Base-by-base conservation (phyloP, 768 basidiomycete genomes). In the Phlegmacium glaucopus region DNA sequence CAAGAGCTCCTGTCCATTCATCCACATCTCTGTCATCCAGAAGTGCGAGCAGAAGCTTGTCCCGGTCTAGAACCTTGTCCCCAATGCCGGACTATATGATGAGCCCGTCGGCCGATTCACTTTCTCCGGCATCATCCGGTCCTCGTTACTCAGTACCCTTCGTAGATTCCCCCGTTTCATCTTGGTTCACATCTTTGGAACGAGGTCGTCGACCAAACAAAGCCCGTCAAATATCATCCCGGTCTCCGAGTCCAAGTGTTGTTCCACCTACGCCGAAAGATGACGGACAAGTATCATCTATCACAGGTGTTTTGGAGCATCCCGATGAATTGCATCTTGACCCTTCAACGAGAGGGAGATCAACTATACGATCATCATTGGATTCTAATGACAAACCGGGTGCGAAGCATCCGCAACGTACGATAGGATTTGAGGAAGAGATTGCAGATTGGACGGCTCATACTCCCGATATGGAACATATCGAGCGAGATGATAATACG, bases 181-280 rank as follows among this genome's bases (percentile, higher is more conserved):
- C 64, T 6, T 50, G 54, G 11, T 43, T 51, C 1, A 48, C 56
- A 27, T 45, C 69, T 16, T 54, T 67, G 1, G 64, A 65, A 26
- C 66, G 73, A 34, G 70, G 72, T 16, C 69, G 72, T 40, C 58
- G 61, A 18, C 61, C 55, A 35, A 61, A 42, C 25, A 62, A 58
- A 52, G 53, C 29, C 27, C 26, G 42, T 36, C 52, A 54, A 29
- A 65, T 59, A 9, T 45, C 54, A 15, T 76, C 75, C 8, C 72
- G 76, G 15, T 79, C 77, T 5, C 65, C 70, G 7, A 78, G 77
- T 59, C 77, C 77, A 1, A 75, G 74, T 49, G 60, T 73, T 8
- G 64, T 69, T 1, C 77, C 76, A 0, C 54, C 64, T 6, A 81
- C 79, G 0, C 80, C 80, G 2, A 51, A 61, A 4, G 74, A 75